phyloP scores from a whole-genome alignment of 2,329 filamentous ascomycete species.

The Zymoseptoria crescenta region DNA sequence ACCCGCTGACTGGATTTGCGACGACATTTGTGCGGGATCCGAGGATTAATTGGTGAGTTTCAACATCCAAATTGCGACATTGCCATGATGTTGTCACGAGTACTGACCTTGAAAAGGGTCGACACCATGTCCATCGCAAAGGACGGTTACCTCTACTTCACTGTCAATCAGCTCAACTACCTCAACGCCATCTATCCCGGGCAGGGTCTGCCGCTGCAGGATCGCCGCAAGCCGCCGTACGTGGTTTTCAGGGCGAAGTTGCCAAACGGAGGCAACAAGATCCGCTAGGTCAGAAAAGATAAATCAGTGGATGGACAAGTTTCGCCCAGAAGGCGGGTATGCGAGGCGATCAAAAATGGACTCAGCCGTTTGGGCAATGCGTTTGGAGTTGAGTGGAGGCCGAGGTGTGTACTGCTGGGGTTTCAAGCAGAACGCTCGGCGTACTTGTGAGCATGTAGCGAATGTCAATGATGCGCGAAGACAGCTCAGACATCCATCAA shows the following conservation, averaged over 20 bases:
- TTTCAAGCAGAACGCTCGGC: neutral
- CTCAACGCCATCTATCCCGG: slow-evolving; percentile 15
- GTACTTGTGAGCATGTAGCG: neutral
- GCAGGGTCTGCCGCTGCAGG: slow-evolving; percentile 10
- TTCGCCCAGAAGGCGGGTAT: too few relatives aligned
- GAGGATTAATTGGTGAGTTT: slow-evolving; percentile 40
- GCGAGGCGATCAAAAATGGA: too few relatives aligned
- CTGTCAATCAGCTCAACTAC: slow-evolving; percentile 15
- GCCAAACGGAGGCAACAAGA: slow-evolving; percentile 12
- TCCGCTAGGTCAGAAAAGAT: neutral
- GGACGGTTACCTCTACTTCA: slow-evolving; percentile 46
- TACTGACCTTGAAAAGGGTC: too few relatives aligned
- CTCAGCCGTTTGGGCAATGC: too few relatives aligned
- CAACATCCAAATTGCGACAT: too few relatives aligned
- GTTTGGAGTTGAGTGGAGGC: too few relatives aligned
- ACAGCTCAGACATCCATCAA: neutral
- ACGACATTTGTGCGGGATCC: slow-evolving; percentile 38
- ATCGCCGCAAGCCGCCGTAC: slow-evolving; percentile 14
- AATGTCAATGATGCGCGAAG: neutral
- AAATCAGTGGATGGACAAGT: too few relatives aligned
- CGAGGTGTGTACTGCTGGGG: too few relatives aligned
- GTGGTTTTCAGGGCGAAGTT: slow-evolving; percentile 13
- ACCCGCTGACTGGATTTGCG: slow-evolving; percentile 34
- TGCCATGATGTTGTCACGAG: too few relatives aligned
- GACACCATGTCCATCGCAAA: slow-evolving; percentile 32